A percentile compares a stretch with the other conserved stretches of the same genome.
These are phyloP conservation scores for Bipolaris victoriae DNA, from an alignment of 2,329 filamentous ascomycete genomes.

Conservation along the genomic window DNA sequence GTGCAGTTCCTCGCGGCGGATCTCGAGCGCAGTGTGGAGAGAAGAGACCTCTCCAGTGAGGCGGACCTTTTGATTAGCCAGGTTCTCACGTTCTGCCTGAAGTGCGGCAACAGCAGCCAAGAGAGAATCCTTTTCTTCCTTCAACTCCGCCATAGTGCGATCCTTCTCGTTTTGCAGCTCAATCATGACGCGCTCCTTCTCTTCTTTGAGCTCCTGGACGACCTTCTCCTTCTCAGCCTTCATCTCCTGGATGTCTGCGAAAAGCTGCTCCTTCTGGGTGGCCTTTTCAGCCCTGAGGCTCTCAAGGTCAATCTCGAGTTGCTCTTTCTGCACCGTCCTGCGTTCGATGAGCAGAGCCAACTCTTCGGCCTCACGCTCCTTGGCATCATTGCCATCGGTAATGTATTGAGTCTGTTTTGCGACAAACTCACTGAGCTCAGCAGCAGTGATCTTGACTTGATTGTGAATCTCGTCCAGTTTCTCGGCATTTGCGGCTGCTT, in stretches of 20 bases:
- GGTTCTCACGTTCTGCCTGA: slow-evolving; percentile 73
- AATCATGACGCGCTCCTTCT: slow-evolving; percentile 51
- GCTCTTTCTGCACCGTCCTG: slow-evolving; percentile 69
- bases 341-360: slow-evolving; percentile 81
- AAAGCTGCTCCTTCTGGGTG: slow-evolving; percentile 66
- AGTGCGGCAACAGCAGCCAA: slow-evolving; percentile 63
- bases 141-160: slow-evolving; percentile 41
- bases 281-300: slow-evolving; percentile 58
- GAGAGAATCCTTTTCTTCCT: slow-evolving; percentile 54
- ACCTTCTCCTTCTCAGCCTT: slow-evolving; percentile 53
- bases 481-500: slow-evolving; percentile 76
- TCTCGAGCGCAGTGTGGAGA: slow-evolving; percentile 84
- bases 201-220: slow-evolving; percentile 44
- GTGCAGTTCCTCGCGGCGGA: slow-evolving; percentile 88
- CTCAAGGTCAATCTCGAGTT: slow-evolving; percentile 57
- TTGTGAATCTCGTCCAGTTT: slow-evolving; percentile 88
- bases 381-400: slow-evolving; percentile 76
- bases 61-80: slow-evolving; percentile 78
- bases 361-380: slow-evolving; percentile 79
- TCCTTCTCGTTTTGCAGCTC: slow-evolving; percentile 46
- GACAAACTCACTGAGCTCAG: slow-evolving; percentile 83
- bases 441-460: slow-evolving; percentile 82
- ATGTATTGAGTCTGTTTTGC: slow-evolving; percentile 76
- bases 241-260: slow-evolving; percentile 54
- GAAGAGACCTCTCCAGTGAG: slow-evolving; percentile 86